Evolutionary conservation across 2,329 filamentous ascomycete species (phyloP), one percentile per base, ranked within the genome.

Genomic region (Biscogniauxia marginata): DNA sequence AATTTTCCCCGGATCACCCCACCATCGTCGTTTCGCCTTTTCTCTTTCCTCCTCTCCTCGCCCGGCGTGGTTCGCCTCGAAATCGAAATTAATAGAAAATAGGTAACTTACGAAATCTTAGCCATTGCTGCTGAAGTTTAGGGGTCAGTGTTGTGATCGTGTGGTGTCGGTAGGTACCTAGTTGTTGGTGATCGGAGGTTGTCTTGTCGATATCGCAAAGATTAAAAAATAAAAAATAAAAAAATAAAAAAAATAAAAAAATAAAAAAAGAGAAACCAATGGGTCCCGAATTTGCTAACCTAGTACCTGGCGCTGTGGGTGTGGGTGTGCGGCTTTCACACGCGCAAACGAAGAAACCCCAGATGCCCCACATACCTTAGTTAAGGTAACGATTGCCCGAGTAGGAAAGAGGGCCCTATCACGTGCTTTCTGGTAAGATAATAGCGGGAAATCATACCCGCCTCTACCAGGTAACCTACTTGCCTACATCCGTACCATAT

Each of bases 61-160:
- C 30, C 9, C n/a, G 9, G 30, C 4, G 13, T 39, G 30, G 30
- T 16, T 34, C 49, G 24, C 21, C 43, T 11, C 16, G 16, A 19
- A 44, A 19, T 49, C 24, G 23, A 30, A 56, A 60, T 54, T 48
- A 50, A 46, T 44, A n/a, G 45, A 49, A 52, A 49, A n/a, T 48
- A 50, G 19, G n/a, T 16, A n/a, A 66, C 65, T 69, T 67, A 67
- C 66, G 67, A 67, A 46, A 67, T 46, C 56, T 68, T 68, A 57
- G 66, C 66, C 67, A 70, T 67, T 67, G 57, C 61, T 63, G 61
- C 44, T 58, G 55, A 60, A 57, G 60, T 60, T 20, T 62, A 57
- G 19, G 51, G 23, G 47, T 49, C 24, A 50, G 46, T 53, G 49
- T 51, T 54, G 54, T 58, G 45, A 2, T 39, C 30, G 30, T 39